Conservation (phyloP, 805 yeast species). For the Sporopachydermia lactativora region DNA sequence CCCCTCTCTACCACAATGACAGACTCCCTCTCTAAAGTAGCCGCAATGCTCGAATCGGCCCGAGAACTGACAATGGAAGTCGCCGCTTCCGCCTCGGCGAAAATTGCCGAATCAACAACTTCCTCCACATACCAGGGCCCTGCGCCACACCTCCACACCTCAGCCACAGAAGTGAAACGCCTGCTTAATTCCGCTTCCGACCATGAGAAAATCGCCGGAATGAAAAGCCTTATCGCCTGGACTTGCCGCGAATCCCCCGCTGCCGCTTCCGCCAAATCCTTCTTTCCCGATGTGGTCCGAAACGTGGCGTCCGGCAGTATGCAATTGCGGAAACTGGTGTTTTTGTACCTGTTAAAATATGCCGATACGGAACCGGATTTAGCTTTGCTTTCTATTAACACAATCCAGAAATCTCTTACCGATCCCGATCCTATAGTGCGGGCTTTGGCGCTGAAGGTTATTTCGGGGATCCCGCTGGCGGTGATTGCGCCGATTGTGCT, state of each 20-base stretch:
- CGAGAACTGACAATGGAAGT: constrained; percentile 70
- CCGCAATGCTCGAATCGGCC: constrained; percentile 70
- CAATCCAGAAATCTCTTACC: constrained; percentile 70
- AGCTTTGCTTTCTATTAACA: constrained; percentile 81
- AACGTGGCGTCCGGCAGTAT: constrained; percentile 58
- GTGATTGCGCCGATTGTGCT: constrained; percentile 70
- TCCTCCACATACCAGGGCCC: constrained; percentile 19
- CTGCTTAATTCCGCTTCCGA: constrained; percentile 57
- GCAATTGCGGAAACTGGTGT: constrained; percentile 61
- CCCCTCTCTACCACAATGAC: constrained; percentile 27
- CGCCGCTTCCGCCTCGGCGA: constrained; percentile 62
- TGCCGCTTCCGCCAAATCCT: constrained; percentile 21
- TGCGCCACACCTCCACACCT: not conserved
- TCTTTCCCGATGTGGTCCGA: constrained; percentile 80
- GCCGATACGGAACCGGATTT: constrained; percentile 80
- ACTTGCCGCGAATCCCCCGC: constrained; percentile 25
- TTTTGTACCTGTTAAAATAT: constrained; percentile 56
- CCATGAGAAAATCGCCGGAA: constrained; percentile 44
- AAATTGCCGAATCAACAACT: constrained; percentile 47
- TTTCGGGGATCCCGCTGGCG: constrained; percentile 72
- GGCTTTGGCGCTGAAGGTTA: constrained; percentile 59
- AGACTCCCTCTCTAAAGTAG: constrained; percentile 44
- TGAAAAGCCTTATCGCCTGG: constrained; percentile 40
- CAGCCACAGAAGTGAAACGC: constrained; percentile 46
- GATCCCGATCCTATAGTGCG: constrained; percentile 59